Conservation (phyloP, 2,329 filamentous ascomycete species). For the Pseudogymnoascus sp. region DNA sequence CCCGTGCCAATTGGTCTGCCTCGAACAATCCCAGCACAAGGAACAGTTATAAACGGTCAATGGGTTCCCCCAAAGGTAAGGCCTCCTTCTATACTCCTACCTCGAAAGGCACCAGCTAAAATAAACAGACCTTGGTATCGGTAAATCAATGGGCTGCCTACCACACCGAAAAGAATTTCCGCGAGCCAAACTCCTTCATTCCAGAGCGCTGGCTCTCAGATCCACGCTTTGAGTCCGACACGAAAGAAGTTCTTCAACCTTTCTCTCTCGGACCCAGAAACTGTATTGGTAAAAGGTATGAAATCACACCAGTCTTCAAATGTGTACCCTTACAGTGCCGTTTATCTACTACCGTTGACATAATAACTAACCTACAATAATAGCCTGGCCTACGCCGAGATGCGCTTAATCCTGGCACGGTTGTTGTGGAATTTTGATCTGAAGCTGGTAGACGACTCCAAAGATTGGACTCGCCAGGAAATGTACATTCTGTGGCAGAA, state of each 20-base stretch:
- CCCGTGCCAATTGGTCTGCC: conserved; percentile 15
- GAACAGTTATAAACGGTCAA: conserved; percentile 16
- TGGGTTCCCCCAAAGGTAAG: conserved; percentile 11
- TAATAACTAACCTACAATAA: neutral
- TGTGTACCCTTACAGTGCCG: neutral
- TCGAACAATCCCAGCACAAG: conserved; percentile 16
- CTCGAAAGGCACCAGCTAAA: conserved; percentile 8
- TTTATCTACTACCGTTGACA: neutral
- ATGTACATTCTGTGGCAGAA: conserved; percentile 11
- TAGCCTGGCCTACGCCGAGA: conserved; percentile 16
- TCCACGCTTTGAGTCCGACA: conserved; percentile 19
- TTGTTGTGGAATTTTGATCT: conserved; percentile 23
- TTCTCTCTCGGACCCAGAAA: conserved; percentile 16
- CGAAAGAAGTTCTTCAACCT: conserved; percentile 18
- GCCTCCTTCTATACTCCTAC: neutral
- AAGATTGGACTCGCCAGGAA: neutral
- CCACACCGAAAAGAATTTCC: neutral
- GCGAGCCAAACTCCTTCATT: conserved; percentile 23
- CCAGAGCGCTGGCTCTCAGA: conserved; percentile 33
- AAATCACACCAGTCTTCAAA: neutral
- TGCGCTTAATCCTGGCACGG: conserved; percentile 17
- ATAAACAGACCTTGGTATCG: conserved; percentile 12
- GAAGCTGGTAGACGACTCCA: neutral
- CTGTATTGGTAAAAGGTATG: conserved; percentile 15
- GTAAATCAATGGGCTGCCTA: neutral